These are phyloP conservation scores for Coemansia sp. DNA, from an alignment of 192 early-diverging fungal species.

Conservation along the genomic window DNA sequence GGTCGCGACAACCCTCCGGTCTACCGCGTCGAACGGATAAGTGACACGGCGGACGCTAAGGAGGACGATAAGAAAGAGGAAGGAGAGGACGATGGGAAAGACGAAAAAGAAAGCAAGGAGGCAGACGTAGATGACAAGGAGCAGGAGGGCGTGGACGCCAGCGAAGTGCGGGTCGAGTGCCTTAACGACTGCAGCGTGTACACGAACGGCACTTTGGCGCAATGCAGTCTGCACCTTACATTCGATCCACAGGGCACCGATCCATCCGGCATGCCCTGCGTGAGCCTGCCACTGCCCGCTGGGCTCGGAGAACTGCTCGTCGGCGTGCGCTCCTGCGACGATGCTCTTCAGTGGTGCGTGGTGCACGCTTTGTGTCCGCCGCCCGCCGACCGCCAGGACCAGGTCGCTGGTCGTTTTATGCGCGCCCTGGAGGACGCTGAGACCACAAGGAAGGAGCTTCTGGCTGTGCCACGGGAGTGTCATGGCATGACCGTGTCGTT, in stretches of 20 bases:
- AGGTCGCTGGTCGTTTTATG: too few relatives aligned
- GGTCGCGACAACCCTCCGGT: slow-evolving; percentile 6
- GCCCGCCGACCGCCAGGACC: too few relatives aligned
- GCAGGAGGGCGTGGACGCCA: too few relatives aligned
- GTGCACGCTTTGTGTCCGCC: not conserved
- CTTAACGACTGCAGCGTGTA: not conserved
- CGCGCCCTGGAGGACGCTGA: too few relatives aligned
- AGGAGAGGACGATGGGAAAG: too few relatives aligned
- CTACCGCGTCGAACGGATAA: not conserved
- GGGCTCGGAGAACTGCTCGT: not conserved
- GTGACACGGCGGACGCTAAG: not conserved
- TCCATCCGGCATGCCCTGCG: not conserved
- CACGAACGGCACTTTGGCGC: not conserved
- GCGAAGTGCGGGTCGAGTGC: not conserved
- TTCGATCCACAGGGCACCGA: not conserved
- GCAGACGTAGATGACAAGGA: too few relatives aligned
- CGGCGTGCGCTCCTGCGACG: not conserved
- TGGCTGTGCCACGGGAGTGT: too few relatives aligned
- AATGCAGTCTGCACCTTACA: not conserved
- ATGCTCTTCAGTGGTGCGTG: not conserved
- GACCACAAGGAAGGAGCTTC: too few relatives aligned
- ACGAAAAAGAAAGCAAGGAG: too few relatives aligned
- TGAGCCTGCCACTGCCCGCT: not conserved
- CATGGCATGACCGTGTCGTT: too few relatives aligned
- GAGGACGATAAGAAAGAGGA: not conserved